Base-by-base conservation (phyloP, 1,139 yeast species). In the Sugiyamaella paludigena region DNA sequence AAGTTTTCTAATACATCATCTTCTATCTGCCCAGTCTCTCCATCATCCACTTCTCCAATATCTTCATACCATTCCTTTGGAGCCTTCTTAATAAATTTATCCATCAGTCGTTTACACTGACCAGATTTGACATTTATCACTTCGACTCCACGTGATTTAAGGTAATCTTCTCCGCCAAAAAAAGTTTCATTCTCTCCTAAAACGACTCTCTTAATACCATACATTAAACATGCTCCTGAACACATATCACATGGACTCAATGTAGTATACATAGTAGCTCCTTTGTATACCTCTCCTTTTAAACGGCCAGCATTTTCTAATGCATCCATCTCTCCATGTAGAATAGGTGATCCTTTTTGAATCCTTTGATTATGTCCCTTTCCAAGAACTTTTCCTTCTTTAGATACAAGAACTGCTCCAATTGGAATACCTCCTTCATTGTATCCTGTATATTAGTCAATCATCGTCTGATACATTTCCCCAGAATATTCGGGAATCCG, bases 181-280 rank as follows among this genome's bases (percentile, higher is more conserved):
- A 85, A 91, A 26, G 84, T 89, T 45, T 70, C 79, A 67, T 88
- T 88, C 67, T 91, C 98, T 16, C 96, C 97, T 68, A 88, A 63
- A 0, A 91, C 97, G 33, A 88, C 85, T 56, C 97, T 75, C 58
- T 83, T 81, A 57, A 91, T 77, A 33, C 96, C 96, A 69, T 89
- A 91, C 75, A 91, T 74, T 48, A 91, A 64, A 58, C 94, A 87
- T 12, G 96, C 95, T 15, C 98, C 98, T 7, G 95, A 80, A 64
- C 98, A 91, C 97, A 91, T 91, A 58, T 83, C 76, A 67, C 98
- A 91, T 2, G 98, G 97, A 6, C 96, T 86, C 57, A 91, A 73
- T 0, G 97, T 87, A 38, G 97, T 88, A 70, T 89, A 91, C 81
- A 91, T 80, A 16, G 72, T 71, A 15, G 74, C 66, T 6, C 69